Conservation (phyloP, 495 filamentous ascomycete genomes). For the Neurospora sp. region DNA sequence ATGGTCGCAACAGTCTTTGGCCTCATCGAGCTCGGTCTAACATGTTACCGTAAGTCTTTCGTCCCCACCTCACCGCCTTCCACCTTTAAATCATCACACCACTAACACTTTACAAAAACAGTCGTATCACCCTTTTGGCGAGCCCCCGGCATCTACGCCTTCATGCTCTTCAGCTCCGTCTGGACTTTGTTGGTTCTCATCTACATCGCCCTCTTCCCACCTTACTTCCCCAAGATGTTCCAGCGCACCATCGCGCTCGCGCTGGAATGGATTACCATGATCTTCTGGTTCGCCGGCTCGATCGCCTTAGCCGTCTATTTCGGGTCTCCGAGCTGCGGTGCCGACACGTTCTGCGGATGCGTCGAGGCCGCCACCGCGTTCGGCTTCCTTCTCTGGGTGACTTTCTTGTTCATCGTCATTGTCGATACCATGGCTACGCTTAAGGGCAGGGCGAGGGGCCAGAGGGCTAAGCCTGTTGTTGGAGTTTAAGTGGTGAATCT, state of each 20-base stretch:
- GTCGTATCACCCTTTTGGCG: constrained; percentile 23
- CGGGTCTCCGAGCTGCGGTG: constrained; percentile 29
- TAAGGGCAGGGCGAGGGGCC: background rate
- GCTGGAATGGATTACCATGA: constrained; percentile 62
- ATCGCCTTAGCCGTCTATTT: constrained; percentile 60
- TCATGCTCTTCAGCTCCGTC: constrained; percentile 63
- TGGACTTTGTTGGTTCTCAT: constrained; percentile 61
- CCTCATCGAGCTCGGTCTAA: constrained; percentile 61
- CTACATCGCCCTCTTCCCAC: constrained; percentile 56
- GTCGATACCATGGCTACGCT: constrained; percentile 21
- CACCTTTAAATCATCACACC: constrained; percentile 4
- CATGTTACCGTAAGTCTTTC: constrained; percentile 54
- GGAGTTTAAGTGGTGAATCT: background rate
- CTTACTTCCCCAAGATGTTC: constrained; percentile 45
- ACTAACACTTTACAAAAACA: constrained; percentile 3
- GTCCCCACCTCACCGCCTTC: background rate
- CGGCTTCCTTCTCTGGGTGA: constrained; percentile 36
- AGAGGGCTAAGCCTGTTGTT: background rate
- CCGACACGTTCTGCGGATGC: constrained; percentile 24
- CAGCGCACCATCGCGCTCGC: constrained; percentile 53
- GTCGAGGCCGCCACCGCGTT: constrained; percentile 37
- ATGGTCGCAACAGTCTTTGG: constrained; percentile 53
- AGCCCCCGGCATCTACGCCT: constrained; percentile 47
- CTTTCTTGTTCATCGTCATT: constrained; percentile 29
- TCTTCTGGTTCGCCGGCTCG: constrained; percentile 83